Evolutionary conservation across 768 basidiomycete genomes (phyloP).

Genomic region (Kwoniella mangroviensis): DNA sequence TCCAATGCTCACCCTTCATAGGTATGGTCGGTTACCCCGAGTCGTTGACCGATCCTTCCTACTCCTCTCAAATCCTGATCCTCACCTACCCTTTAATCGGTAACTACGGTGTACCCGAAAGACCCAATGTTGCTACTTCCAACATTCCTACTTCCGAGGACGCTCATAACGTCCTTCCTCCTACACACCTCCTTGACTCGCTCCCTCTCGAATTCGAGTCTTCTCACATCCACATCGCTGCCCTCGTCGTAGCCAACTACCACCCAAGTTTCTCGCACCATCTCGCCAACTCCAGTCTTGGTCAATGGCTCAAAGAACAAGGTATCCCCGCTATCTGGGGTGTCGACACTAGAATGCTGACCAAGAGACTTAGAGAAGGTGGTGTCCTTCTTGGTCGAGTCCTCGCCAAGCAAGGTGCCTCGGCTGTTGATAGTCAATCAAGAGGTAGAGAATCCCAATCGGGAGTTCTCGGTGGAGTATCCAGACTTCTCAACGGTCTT

Average conservation of each 20-base stretch:
- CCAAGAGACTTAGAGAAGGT: slow-evolving; percentile 93
- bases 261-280: slow-evolving; percentile 87
- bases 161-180: slow-evolving; percentile 55
- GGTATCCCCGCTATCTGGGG: slow-evolving; percentile 92
- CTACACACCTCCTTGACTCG: slow-evolving; percentile 53
- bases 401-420: slow-evolving; percentile 67
- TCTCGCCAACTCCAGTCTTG: slow-evolving; percentile 83
- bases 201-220: slow-evolving; percentile 81
- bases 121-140: slow-evolving; percentile 56
- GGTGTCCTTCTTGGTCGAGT: slow-evolving; percentile 89
- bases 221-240: slow-evolving; percentile 88
- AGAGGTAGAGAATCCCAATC: slow-evolving; percentile 48
- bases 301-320: slow-evolving; percentile 92
- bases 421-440: slow-evolving; percentile 38
- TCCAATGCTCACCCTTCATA: slow-evolving; percentile 56
- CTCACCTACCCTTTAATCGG: slow-evolving; percentile 96
- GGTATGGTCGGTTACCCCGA: slow-evolving; percentile 99
- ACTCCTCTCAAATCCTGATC: slow-evolving; percentile 96
- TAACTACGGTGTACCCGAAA: slow-evolving; percentile 93
- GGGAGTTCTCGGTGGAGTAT: slow-evolving; percentile 50
- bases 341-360: slow-evolving; percentile 93
- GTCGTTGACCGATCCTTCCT: slow-evolving; percentile 96
- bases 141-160: slow-evolving; percentile 46
- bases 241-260: slow-evolving; percentile 89
- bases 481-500: slow-evolving; percentile 47